Evolutionary conservation across 75 land plant genomes (phyloP).

Genomic region (Picea sitchensis): DNA sequence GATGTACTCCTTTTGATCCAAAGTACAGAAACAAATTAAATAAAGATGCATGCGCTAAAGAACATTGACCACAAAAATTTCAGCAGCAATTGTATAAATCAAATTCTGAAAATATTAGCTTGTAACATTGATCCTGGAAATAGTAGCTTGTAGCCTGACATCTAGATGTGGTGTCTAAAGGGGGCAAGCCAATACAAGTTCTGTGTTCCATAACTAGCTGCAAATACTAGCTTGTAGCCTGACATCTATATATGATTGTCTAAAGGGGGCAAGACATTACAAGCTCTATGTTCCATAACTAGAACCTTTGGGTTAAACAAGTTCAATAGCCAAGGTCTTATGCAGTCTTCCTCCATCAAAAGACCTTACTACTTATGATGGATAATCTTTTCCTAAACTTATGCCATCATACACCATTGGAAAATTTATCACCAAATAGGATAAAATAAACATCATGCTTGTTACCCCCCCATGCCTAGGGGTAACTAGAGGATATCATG

Average conservation of each 20-base stretch:
- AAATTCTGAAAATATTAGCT: neutral
- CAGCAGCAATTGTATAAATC: neutral
- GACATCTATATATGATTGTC: neutral
- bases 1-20: neutral
- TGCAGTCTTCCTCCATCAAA: neutral
- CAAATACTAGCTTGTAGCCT: neutral
- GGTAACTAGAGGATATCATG: no score
- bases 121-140: neutral
- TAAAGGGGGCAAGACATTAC: neutral
- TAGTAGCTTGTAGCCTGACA: neutral
- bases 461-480: neutral
- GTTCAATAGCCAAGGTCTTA: constrained; percentile 1
- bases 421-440: neutral
- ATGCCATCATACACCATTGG: neutral
- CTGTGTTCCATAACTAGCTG: neutral
- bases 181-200: neutral
- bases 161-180: neutral
- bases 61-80: neutral
- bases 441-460: neutral
- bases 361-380: neutral
- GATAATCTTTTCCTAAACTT: no score
- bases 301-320: neutral
- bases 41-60: neutral
- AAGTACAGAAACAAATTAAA: neutral
- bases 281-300: neutral